Evolutionary conservation across 805 yeast species (phyloP).

Genomic region (Wickerhamomyces bisporus): DNA sequence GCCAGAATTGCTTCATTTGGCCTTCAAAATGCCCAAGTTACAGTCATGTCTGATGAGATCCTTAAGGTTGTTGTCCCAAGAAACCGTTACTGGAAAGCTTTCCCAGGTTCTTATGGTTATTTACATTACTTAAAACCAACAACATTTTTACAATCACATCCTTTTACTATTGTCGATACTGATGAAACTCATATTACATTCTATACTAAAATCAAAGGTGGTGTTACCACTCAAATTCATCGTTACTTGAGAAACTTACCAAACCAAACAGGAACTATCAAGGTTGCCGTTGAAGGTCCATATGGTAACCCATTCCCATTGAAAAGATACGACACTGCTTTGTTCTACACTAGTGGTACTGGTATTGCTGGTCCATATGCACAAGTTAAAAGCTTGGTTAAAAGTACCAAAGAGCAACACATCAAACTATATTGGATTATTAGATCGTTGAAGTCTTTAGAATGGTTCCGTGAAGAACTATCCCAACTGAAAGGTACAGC

Average conservation of each 20-base stretch:
- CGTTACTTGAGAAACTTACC: conserved; percentile 24
- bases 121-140: conserved; percentile 48
- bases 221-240: conserved; percentile 33
- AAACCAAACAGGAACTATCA: conserved; percentile 19
- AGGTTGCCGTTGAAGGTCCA: conserved; percentile 57
- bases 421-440: conserved; percentile 62
- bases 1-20: conserved; percentile 20
- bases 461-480: conserved; percentile 47
- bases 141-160: conserved; percentile 68
- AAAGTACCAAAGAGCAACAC: conserved; percentile 21
- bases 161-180: conserved; percentile 55
- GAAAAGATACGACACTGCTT: conserved; percentile 32
- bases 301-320: conserved; percentile 43
- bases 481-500: conserved; percentile 20
- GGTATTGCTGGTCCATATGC: conserved; percentile 48
- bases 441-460: conserved; percentile 44
- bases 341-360: conserved; percentile 46
- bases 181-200: conserved; percentile 35
- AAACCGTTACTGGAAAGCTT: conserved; percentile 44
- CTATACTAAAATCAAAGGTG: conserved; percentile 49
- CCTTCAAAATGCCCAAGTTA: conserved; percentile 19
- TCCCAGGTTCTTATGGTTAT: conserved; percentile 56
- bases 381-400: conserved; percentile 29
- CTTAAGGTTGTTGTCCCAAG: conserved; percentile 33
- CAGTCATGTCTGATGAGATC: conserved; percentile 35